Evolutionary conservation across 495 filamentous ascomycete genomes (phyloP).

Genomic region (Xylaria castorea): DNA sequence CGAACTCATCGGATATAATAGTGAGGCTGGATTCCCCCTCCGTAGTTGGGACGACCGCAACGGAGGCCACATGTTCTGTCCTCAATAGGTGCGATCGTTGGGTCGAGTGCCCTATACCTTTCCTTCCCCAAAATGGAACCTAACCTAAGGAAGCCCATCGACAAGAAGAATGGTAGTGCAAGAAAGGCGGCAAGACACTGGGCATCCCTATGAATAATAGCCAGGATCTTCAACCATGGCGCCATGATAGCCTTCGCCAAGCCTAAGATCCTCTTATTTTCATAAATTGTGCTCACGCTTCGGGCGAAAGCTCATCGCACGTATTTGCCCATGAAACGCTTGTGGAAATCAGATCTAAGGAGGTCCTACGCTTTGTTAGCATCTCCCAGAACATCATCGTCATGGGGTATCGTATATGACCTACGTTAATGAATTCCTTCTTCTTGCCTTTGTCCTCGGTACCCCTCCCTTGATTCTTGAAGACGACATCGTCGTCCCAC

Average conservation of each 20-base stretch:
- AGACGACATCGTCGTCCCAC: conserved; percentile 99
- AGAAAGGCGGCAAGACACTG: neutral
- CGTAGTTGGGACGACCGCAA: neutral
- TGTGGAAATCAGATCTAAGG: conserved; percentile 94
- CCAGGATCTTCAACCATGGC: neutral
- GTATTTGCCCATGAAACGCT: conserved; percentile 89
- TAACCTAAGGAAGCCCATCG: neutral
- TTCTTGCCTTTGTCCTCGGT: conserved; percentile 88
- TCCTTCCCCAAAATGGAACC: too few species aligned
- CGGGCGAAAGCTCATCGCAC: conserved; percentile 47
- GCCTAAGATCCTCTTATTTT: neutral
- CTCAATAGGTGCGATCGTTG: neutral
- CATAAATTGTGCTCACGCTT: neutral
- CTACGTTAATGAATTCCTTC: conserved; percentile 95
- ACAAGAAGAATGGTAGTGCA: neutral
- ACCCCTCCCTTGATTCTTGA: conserved; percentile 96
- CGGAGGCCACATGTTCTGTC: neutral
- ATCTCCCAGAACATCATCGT: conserved; percentile 24
- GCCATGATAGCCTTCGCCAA: neutral
- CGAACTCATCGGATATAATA: neutral
- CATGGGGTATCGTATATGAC: conserved; percentile 33
- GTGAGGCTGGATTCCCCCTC: neutral
- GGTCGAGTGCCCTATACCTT: neutral
- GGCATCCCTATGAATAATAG: neutral
- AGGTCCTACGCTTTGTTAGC: conserved; percentile 68